Base-by-base conservation (phyloP, 176 grass and related monocot species). In the Oryza brachyantha region DNA sequence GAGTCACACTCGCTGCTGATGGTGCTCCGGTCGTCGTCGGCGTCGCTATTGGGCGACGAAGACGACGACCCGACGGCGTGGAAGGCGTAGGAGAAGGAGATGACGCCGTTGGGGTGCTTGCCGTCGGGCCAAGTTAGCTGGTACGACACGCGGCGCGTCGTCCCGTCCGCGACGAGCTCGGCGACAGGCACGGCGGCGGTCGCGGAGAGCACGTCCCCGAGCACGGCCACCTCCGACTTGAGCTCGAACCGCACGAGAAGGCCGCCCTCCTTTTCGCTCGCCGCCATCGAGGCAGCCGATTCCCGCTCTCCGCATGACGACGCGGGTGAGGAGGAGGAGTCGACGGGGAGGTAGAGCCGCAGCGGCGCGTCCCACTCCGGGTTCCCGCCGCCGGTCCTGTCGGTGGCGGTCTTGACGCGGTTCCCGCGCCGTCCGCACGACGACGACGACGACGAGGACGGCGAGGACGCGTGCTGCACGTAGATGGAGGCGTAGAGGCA, bases 311-410 rank as follows among this genome's bases (percentile, higher is more conserved):
- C 42, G 4, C 16, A 22, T 5, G 16, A n/a, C 7, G 32, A 6
- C 16, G 61, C 14, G 10, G 70, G n/a, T 3, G 83, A 55, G 13
- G 22, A 3, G 78, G 45, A 41, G 35, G 5, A 38, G 8, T 38
- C 41, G 9, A 45, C 14, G 42, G 74, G 38, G 43, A 84, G 34
- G 86, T 76, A 80, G 62, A 94, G 79, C 0, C 86, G 80, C 38
- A 94, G 77, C 10, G 86, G 92, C 25, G 79, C 79, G 54, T 91
- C 88, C 92, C 92, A 91, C 79, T 91, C 88, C 34, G 92, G 86
- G 76, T 84, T 88, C 34, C 41, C 58, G 28, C 80, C 88, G 72
- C 83, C 76, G 39, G 69, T 10, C 3, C 74, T 61, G 86, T 91
- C 83, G 3, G 71, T 66, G 73, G 72, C 31, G 55, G 92, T 94